These are phyloP conservation scores for Cicer bijugum DNA, from an alignment of 306 rosid species.

Conservation along the genomic window DNA sequence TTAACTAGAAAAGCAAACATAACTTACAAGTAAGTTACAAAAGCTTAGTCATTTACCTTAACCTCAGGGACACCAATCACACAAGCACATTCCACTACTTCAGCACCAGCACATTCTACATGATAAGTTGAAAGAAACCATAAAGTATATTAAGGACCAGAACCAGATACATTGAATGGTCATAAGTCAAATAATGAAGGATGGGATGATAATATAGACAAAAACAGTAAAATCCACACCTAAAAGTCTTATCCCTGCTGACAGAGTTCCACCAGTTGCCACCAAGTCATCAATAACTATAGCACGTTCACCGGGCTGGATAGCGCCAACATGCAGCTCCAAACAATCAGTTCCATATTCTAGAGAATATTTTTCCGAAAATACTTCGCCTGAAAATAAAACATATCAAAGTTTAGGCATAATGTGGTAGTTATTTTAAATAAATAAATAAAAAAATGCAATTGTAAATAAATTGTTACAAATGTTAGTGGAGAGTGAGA, in stretches of 20 bases:
- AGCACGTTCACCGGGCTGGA: conserved; percentile 79
- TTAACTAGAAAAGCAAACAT: conserved; percentile 18
- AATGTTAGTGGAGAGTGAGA: too few species aligned
- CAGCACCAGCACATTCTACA: conserved; percentile 85
- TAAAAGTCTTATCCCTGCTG: conserved; percentile 85
- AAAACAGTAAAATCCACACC: conserved; percentile 53
- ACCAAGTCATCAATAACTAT: conserved; percentile 87
- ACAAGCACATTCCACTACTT: conserved; percentile 95
- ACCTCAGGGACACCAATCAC: conserved; percentile 90
- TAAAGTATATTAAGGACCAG: conserved; percentile 33
- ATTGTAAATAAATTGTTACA: too few species aligned
- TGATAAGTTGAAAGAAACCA: conserved; percentile 43
- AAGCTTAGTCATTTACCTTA: conserved; percentile 61
- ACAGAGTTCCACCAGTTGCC: conserved; percentile 95
- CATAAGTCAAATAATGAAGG: conserved; percentile 25
- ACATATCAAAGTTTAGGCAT: conserved; percentile 27
- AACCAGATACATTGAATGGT: conserved; percentile 35
- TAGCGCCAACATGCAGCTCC: conserved; percentile 91
- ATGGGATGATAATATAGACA: conserved; percentile 13
- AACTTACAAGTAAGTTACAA: conserved; percentile 22
- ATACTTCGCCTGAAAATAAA: conserved; percentile 68
- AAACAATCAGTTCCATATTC: conserved; percentile 91
- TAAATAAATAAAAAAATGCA: too few species aligned
- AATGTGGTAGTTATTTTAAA: not conserved
- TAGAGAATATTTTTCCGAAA: conserved; percentile 78